Conservation (phyloP, 257 asterid genomes). For the Coffea canephora region DNA sequence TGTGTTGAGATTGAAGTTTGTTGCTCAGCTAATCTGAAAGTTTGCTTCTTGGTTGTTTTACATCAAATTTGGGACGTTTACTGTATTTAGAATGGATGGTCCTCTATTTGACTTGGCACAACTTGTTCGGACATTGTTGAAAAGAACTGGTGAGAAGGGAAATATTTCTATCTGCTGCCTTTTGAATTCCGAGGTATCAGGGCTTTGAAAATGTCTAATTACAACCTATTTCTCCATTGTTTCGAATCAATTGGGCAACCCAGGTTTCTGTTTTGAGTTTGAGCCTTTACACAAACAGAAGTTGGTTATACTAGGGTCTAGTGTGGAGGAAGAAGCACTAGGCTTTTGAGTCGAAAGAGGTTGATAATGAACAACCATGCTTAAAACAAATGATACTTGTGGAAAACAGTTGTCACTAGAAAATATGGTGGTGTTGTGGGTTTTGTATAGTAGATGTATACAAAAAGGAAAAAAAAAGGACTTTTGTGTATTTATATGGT, state of each 20-base stretch:
- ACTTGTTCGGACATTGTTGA: not conserved
- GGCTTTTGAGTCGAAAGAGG: not conserved
- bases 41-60: not conserved
- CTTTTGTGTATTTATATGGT: not conserved
- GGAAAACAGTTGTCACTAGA: not conserved
- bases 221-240: not conserved
- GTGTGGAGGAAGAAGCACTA: not conserved
- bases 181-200: not conserved
- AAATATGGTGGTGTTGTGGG: not conserved
- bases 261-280: not conserved
- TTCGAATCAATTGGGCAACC: not conserved
- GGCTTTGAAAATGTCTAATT: not conserved
- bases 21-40: not conserved
- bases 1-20: not conserved
- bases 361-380: not conserved
- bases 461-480: not conserved
- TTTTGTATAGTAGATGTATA: not conserved
- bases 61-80: not conserved
- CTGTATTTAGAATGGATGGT: not conserved
- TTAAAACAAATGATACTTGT: not conserved
- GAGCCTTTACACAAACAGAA: not conserved
- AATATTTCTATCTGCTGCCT: not conserved
- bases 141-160: not conserved
- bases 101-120: not conserved
- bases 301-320: too few species aligned